Conservation (phyloP, 2,329 filamentous ascomycete genomes). For the Epichloe amarillans region DNA sequence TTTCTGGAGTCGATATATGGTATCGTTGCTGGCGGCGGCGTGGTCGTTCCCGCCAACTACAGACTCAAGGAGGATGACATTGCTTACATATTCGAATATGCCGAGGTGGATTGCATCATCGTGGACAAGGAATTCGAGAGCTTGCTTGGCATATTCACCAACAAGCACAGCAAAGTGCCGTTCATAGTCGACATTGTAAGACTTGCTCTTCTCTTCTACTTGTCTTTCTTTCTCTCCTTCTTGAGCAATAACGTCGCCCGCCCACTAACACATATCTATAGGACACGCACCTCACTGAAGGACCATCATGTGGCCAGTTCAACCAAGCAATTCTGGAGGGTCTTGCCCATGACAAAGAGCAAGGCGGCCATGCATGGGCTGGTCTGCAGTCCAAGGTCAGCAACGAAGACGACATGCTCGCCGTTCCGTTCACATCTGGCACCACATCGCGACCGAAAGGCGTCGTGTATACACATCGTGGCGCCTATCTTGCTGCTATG, state of each 20-base stretch:
- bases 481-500: constrained; percentile 71
- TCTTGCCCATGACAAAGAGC: constrained; percentile 53
- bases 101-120: constrained; percentile 76
- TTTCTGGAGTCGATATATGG: constrained; percentile 87
- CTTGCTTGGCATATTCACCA: constrained; percentile 54
- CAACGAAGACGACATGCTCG: constrained; percentile 70
- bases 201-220: background rate
- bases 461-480: constrained; percentile 81
- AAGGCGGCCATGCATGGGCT: constrained; percentile 59
- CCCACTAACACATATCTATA: constrained; percentile 17
- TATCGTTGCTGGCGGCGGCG: constrained; percentile 65
- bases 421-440: constrained; percentile 85
- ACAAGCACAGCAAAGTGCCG: constrained; percentile 47
- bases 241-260: background rate
- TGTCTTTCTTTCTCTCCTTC: no score
- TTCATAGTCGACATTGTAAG: constrained; percentile 59
- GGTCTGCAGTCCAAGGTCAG: constrained; percentile 56
- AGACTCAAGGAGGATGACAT: constrained; percentile 72
- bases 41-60: constrained; percentile 56
- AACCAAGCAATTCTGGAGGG: constrained; percentile 76
- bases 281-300: constrained; percentile 68
- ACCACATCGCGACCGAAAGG: constrained; percentile 89
- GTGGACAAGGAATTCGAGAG: constrained; percentile 68
- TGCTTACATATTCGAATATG: constrained; percentile 77
- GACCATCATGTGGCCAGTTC: constrained; percentile 64